phyloP scores from a whole-genome alignment of 75 land plant genomes.

The Pinus tabuliformis region DNA sequence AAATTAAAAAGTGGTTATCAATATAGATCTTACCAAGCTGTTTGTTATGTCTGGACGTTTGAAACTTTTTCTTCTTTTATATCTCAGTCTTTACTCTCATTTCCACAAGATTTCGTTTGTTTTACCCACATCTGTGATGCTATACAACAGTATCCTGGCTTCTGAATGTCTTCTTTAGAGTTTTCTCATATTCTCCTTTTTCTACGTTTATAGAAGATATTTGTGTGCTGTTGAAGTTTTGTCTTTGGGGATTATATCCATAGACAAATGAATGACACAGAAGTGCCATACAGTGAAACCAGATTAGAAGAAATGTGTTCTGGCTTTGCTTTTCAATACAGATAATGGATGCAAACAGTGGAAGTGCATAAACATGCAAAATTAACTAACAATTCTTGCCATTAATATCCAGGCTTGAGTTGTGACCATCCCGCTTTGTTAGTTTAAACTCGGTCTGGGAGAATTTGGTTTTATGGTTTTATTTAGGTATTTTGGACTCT shows the following conservation, averaged over 20 bases:
- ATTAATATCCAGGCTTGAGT: neutral
- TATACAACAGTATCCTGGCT: neutral
- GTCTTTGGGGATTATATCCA: too few relatives aligned
- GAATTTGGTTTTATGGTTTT: neutral
- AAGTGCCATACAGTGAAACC: too few relatives aligned
- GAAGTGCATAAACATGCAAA: neutral
- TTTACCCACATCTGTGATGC: neutral
- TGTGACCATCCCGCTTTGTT: too few relatives aligned
- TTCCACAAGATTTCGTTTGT: neutral
- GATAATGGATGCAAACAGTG: too few relatives aligned
- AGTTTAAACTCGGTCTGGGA: too few relatives aligned
- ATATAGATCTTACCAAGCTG: neutral
- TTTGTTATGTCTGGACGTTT: neutral
- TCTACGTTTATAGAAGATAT: too few relatives aligned
- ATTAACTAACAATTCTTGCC: neutral
- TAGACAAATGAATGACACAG: too few relatives aligned
- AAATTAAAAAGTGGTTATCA: neutral
- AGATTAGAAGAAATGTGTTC: too few relatives aligned
- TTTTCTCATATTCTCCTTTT: too few relatives aligned
- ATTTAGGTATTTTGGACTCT: neutral
- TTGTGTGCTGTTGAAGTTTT: too few relatives aligned
- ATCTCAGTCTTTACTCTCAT: neutral
- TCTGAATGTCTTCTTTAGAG: neutral
- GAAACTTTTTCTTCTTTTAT: neutral
- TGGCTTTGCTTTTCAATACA: too few relatives aligned